Evolutionary conservation across 2,329 filamentous ascomycete genomes (phyloP).

Genomic region (Ophiocordyceps sinensis): DNA sequence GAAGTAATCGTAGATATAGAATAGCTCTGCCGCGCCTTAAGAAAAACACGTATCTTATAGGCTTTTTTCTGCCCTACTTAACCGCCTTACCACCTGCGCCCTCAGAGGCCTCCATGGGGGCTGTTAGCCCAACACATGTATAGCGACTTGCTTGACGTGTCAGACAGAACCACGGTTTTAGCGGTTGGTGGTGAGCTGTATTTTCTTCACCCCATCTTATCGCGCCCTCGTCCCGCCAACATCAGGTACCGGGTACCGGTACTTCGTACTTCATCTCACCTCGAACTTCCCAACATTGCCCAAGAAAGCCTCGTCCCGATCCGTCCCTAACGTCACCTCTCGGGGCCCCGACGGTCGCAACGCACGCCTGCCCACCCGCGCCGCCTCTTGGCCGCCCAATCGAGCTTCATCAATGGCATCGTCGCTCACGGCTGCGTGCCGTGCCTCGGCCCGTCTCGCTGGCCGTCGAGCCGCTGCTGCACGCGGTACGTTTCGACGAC

Average conservation of each 20-base stretch:
- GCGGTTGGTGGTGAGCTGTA: constrained; percentile 1
- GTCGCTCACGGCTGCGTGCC: constrained; percentile 49
- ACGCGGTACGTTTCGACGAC: constrained; percentile 36
- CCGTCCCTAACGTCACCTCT: not conserved
- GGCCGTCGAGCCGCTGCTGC: constrained; percentile 27
- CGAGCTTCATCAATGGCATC: constrained; percentile 35
- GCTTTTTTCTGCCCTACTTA: too few relatives aligned
- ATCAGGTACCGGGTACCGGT: too few relatives aligned
- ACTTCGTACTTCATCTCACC: too few relatives aligned
- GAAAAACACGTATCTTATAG: too few relatives aligned
- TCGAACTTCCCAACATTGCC: constrained; percentile 17
- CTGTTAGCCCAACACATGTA: too few relatives aligned
- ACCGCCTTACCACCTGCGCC: too few relatives aligned
- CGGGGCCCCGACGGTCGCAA: not conserved
- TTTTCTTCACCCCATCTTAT: too few relatives aligned
- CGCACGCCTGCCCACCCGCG: constrained; percentile 2
- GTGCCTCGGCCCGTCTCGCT: constrained; percentile 46
- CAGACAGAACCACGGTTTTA: not conserved
- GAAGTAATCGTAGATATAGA: too few relatives aligned
- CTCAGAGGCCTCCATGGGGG: too few relatives aligned
- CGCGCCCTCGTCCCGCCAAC: too few relatives aligned
- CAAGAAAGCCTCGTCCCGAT: constrained; percentile 9
- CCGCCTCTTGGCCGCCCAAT: constrained; percentile 9
- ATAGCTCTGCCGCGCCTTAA: too few relatives aligned
- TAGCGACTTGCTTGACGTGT: not conserved